A percentile compares a stretch with the other conserved stretches of the same genome.
phyloP scores from a whole-genome alignment of 129 eudicot genomes.

The Smallanthus sonchifolius region DNA sequence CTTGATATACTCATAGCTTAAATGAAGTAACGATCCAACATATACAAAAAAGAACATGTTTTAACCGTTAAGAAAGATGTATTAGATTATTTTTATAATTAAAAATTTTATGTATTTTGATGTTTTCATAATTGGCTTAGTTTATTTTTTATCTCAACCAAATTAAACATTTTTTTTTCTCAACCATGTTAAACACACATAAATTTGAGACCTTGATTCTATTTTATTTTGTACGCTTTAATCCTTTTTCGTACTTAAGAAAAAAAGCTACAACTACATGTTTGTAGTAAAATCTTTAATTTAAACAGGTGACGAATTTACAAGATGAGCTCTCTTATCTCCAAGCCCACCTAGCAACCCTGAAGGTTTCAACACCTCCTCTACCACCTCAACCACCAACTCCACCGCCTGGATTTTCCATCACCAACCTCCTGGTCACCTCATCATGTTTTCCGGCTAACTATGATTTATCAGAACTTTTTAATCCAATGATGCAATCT shows the following conservation, averaged over 20 bases:
- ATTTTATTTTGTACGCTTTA: too few relatives aligned
- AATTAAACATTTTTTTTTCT: too few relatives aligned
- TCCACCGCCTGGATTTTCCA: constrained; percentile 34
- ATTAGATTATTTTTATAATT: background rate
- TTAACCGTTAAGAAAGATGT: background rate
- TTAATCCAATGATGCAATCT: constrained; percentile 54
- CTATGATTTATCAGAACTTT: constrained; percentile 61
- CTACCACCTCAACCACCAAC: constrained; percentile 28
- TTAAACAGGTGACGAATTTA: constrained; percentile 58
- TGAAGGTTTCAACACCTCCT: constrained; percentile 59
- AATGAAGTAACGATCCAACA: too few relatives aligned
- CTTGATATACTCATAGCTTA: too few relatives aligned
- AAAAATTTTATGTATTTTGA: too few relatives aligned
- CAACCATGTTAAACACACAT: too few relatives aligned
- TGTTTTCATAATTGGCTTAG: too few relatives aligned
- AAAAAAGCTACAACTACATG: too few relatives aligned
- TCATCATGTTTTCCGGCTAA: constrained; percentile 40
- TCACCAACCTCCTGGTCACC: constrained; percentile 55
- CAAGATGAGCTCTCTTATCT: constrained; percentile 75
- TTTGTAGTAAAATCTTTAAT: background rate
- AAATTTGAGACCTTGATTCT: too few relatives aligned
- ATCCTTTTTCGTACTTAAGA: too few relatives aligned
- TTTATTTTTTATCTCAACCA: too few relatives aligned
- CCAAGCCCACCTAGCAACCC: constrained; percentile 72
- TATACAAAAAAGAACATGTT: too few relatives aligned